Base-by-base conservation (phyloP, 768 basidiomycete genomes). In the Amanita subjunquillea region DNA sequence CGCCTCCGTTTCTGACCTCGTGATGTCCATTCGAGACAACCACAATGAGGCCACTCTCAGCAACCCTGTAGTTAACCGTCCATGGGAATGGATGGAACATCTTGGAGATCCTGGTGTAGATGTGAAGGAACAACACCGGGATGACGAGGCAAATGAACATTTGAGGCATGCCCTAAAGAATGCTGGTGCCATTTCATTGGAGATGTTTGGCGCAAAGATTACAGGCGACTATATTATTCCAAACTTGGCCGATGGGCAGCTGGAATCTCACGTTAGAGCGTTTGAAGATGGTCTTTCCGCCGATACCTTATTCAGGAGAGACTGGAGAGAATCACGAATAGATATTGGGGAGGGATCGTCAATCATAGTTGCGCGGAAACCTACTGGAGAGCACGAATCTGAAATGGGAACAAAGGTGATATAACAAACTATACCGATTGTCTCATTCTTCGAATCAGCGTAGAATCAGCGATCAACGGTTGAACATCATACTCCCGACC, bases 41-140 rank as follows among this genome's bases (percentile, higher is more conserved):
- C 67, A 67, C 10, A 85, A 84, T 0, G 70, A 73, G 15, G 54
- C 79, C 4, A 60, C 79, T 2, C 69, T 72, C 54, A 73, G 76
- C 17, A 61, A 67, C 3, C 73, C 77, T 2, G 83, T 90, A 15
- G 70, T 78, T 53, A 87, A 89, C 65, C 77, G 81, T 30, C 86
- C 89, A 3, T 91, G 88, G 88, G 88, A 91, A 63, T 91, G 88
- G 87, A 79, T 83, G 6, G 88, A 91, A 64, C 79, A 84, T 61
- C 60, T 90, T 3, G 87, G 87, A 7, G 83, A 85, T 48, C 69
- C 74, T 3, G 54, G 72, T 6, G 59, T 68, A 3, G 75, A 77
- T 25, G 62, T 72, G 8, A 75, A 71, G 8, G 69, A 70, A 30
- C 67, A 73, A 23, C 8, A 42, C 10, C 65, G 65, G 25, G 70